A percentile compares a stretch with the other conserved stretches of the same genome.
These are phyloP conservation scores for Hortaea werneckii DNA, from an alignment of 2,329 filamentous ascomycete species.

Conservation along the genomic window DNA sequence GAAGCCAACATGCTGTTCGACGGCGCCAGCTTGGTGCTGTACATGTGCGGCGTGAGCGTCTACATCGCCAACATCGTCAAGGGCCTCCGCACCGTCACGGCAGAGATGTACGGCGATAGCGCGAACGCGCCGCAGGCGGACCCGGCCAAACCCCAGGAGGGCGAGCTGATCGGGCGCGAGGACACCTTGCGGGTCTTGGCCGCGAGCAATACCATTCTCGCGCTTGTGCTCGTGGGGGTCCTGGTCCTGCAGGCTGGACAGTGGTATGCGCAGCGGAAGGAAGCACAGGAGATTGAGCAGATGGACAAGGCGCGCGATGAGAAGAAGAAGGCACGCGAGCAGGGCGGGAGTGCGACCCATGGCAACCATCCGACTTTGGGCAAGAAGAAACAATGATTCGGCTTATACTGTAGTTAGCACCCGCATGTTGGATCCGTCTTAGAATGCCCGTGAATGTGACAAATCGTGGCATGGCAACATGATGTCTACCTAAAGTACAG, in stretches of 20 bases:
- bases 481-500: too few species aligned
- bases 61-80: slow-evolving; percentile 97
- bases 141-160: slow-evolving; percentile 18
- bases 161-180: slow-evolving; percentile 64
- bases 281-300: slow-evolving; percentile 65
- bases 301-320: slow-evolving; percentile 46
- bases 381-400: slow-evolving; percentile 1
- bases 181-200: slow-evolving; percentile 84
- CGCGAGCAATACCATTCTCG: slow-evolving; percentile 92
- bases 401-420: too few species aligned
- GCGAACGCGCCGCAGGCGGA: background rate
- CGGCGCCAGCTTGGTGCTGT: slow-evolving; percentile 59
- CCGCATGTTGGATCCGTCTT: too few species aligned
- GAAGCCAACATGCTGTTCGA: slow-evolving; percentile 96
- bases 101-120: slow-evolving; percentile 52
- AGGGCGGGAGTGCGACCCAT: background rate
- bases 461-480: too few species aligned
- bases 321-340: slow-evolving; percentile 34
- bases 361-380: slow-evolving; percentile 1
- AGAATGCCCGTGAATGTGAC: too few species aligned
- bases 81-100: slow-evolving; percentile 73
- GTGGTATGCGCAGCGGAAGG: slow-evolving; percentile 96
- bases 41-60: slow-evolving; percentile 79
- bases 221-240: slow-evolving; percentile 82
- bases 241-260: slow-evolving; percentile 89